Evolutionary conservation across 2,329 filamentous ascomycete species (phyloP).

Genomic region (Colletotrichum costaricense): DNA sequence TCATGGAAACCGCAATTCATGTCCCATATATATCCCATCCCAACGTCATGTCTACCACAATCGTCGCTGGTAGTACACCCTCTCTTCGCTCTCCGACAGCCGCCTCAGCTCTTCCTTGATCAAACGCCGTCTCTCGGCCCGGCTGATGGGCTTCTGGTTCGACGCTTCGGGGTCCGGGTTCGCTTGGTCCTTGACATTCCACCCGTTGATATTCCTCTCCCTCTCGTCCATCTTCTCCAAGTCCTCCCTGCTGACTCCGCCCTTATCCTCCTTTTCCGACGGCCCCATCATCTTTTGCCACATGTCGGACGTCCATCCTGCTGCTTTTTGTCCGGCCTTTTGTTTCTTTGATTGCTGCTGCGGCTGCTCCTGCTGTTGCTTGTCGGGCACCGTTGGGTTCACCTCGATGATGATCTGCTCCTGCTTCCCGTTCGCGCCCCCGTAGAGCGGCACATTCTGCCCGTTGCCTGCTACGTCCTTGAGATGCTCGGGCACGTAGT

Average conservation of each 20-base stretch:
- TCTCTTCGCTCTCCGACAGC: conserved; percentile 57
- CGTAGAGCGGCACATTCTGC: conserved; percentile 37
- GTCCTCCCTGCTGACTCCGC: conserved; percentile 19
- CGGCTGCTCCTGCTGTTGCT: conserved; percentile 8
- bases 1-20: neutral
- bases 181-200: conserved; percentile 37
- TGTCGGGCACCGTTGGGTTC: conserved; percentile 45
- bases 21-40: neutral
- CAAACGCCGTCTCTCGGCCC: conserved; percentile 64
- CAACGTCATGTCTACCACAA: conserved; percentile 55
- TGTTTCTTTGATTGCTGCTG: conserved; percentile 27
- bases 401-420: conserved; percentile 48
- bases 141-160: conserved; percentile 60
- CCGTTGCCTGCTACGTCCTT: conserved; percentile 52
- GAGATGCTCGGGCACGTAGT: conserved; percentile 63
- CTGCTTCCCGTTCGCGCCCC: conserved; percentile 14
- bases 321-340: conserved; percentile 33
- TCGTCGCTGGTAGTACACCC: conserved; percentile 65
- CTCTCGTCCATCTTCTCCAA: conserved; percentile 40
- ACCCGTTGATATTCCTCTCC: conserved; percentile 38
- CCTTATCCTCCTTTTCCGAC: conserved; percentile 13
- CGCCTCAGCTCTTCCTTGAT: conserved; percentile 69
- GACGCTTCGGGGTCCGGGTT: conserved; percentile 50
- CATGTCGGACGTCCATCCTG: conserved; percentile 28
- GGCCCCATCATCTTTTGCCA: conserved; percentile 25